A percentile compares a stretch with the other conserved stretches of the same genome.
Evolutionary conservation across 2,329 filamentous ascomycete species (phyloP).

Genomic region (Fonsecaea nubica): DNA sequence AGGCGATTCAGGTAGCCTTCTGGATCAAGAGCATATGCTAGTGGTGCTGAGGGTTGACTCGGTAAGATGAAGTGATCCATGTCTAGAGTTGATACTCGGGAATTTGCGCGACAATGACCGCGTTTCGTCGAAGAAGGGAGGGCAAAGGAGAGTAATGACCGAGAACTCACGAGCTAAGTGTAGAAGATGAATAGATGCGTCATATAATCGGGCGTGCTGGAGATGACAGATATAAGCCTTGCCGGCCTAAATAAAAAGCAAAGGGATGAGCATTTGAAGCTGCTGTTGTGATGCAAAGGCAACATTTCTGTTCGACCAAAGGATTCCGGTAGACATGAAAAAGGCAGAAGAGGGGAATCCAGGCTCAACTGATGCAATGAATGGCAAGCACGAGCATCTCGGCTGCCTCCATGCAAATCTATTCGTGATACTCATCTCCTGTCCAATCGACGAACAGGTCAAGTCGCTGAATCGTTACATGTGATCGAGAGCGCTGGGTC

Average conservation of each 20-base stretch:
- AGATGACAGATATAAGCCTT: background rate
- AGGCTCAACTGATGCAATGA: background rate
- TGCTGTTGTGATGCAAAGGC: background rate
- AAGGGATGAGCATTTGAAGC: background rate
- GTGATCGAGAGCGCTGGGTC: conserved; percentile 5
- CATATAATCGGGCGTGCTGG: background rate
- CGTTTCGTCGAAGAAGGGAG: background rate
- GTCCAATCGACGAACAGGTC: conserved; percentile 12
- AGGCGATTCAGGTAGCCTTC: background rate
- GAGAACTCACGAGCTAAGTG: background rate
- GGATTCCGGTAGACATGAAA: background rate
- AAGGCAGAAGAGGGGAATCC: background rate
- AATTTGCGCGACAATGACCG: background rate
- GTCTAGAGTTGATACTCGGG: background rate
- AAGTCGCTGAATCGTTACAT: background rate
- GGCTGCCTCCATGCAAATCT: conserved; percentile 11
- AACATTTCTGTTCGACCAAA: background rate
- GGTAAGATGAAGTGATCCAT: background rate
- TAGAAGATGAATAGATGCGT: background rate
- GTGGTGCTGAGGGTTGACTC: background rate
- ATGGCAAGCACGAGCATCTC: background rate
- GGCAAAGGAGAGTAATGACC: background rate
- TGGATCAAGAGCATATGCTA: background rate
- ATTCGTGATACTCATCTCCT: conserved; percentile 19
- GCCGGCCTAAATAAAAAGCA: background rate